These are phyloP conservation scores for Trichoderma semiorbis DNA, from an alignment of 2,329 filamentous ascomycete species.

Conservation along the genomic window DNA sequence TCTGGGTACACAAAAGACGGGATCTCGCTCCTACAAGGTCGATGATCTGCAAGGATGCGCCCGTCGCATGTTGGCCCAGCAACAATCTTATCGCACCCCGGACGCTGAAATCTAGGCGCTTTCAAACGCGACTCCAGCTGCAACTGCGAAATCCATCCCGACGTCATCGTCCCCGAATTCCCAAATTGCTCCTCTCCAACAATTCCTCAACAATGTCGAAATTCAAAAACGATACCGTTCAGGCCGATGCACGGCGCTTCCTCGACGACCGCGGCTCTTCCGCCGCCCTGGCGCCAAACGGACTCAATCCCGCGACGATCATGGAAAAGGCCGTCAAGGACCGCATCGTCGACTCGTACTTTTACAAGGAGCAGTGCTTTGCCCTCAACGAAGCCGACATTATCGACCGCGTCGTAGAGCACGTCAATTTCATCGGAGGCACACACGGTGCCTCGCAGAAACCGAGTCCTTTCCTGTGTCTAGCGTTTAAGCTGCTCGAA, in stretches of 20 bases:
- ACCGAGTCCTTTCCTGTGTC: slow-evolving; percentile 87
- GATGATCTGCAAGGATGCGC: background rate
- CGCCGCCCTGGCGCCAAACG: slow-evolving; percentile 73
- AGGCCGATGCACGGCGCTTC: slow-evolving; percentile 76
- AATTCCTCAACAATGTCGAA: slow-evolving; percentile 31
- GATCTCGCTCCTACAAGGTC: background rate
- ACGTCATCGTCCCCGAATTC: slow-evolving; percentile 17
- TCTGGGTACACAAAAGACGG: slow-evolving; percentile 3
- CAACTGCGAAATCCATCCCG: background rate
- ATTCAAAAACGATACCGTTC: slow-evolving; percentile 52
- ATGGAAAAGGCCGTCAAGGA: slow-evolving; percentile 95
- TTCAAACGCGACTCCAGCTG: slow-evolving; percentile 21
- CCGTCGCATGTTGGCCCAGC: slow-evolving; percentile 35
- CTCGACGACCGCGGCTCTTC: slow-evolving; percentile 87
- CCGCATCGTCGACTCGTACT: slow-evolving; percentile 91
- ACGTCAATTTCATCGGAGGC: slow-evolving; percentile 79
- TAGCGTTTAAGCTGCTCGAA: slow-evolving; percentile 92
- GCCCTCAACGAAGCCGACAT: slow-evolving; percentile 81
- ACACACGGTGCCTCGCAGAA: slow-evolving; percentile 81
- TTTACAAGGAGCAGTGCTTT: slow-evolving; percentile 99
- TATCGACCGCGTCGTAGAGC: slow-evolving; percentile 82
- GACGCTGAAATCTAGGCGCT: background rate
- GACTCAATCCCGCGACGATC: slow-evolving; percentile 90
- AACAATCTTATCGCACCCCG: slow-evolving; percentile 42
- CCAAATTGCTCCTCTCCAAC: background rate